A percentile compares a stretch with the other conserved stretches of the same genome.
These are phyloP conservation scores for Spizellomyces sp. DNA, from an alignment of 192 early-diverging fungal genomes.

Conservation along the genomic window DNA sequence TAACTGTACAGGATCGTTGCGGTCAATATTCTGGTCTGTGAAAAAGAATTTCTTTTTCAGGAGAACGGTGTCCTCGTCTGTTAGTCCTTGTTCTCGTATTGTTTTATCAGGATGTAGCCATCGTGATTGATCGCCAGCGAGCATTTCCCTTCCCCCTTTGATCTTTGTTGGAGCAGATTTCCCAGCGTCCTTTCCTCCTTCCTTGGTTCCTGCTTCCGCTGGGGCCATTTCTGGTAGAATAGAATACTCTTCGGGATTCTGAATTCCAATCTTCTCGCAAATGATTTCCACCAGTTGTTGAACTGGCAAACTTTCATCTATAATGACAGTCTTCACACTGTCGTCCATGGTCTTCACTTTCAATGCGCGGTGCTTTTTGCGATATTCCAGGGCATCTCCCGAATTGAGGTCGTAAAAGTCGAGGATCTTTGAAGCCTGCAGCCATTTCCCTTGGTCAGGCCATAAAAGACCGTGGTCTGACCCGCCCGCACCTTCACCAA, in stretches of 20 bases:
- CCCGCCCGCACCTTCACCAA: constrained; percentile 51
- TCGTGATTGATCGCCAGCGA: constrained; percentile 10
- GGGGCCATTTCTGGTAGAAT: constrained; percentile 36
- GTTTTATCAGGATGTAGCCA: constrained; percentile 61
- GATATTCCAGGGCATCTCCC: constrained; percentile 57
- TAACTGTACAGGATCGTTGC: constrained; percentile 62
- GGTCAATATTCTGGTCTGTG: constrained; percentile 62
- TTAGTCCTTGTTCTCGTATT: constrained; percentile 56
- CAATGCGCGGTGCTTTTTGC: constrained; percentile 59
- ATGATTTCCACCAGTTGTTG: constrained; percentile 46
- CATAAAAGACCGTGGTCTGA: constrained; percentile 55
- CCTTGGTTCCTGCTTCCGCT: neutral
- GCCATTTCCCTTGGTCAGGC: constrained; percentile 59
- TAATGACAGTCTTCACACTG: constrained; percentile 54
- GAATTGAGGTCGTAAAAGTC: constrained; percentile 62
- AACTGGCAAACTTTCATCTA: constrained; percentile 55
- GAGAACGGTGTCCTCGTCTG: constrained; percentile 47
- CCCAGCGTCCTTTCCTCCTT: neutral
- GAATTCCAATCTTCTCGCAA: constrained; percentile 58
- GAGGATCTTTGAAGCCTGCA: constrained; percentile 50
- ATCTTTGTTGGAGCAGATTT: neutral
- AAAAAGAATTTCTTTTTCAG: constrained; percentile 69
- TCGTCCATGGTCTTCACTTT: constrained; percentile 57
- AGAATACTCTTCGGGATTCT: constrained; percentile 64
- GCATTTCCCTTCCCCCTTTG: constrained; percentile 7